A percentile compares a stretch with the other conserved stretches of the same genome.
These are phyloP conservation scores for Verticillium zaregamsianum DNA, from an alignment of 2,329 filamentous ascomycete genomes.

Conservation along the genomic window DNA sequence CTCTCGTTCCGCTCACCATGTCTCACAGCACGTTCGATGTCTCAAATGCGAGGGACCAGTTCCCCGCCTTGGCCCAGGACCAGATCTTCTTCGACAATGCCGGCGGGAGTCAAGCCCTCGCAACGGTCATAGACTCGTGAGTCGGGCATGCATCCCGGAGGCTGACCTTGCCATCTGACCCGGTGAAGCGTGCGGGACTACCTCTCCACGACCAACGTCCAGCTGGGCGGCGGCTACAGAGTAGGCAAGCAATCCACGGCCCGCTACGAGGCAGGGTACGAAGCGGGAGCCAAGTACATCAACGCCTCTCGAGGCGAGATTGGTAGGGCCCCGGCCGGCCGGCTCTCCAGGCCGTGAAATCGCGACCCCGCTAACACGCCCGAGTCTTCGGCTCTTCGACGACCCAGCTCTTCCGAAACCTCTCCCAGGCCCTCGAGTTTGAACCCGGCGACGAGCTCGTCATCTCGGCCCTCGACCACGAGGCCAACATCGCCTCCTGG, in stretches of 20 bases:
- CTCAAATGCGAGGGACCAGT: slow-evolving; percentile 50
- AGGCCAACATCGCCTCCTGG: slow-evolving; percentile 75
- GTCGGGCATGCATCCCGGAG: slow-evolving; percentile 17
- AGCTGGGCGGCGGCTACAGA: slow-evolving; percentile 68
- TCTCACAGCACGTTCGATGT: slow-evolving; percentile 35
- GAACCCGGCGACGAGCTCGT: slow-evolving; percentile 61
- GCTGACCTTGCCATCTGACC: too few relatives aligned
- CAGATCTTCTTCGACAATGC: slow-evolving; percentile 78
- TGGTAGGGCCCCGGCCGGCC: slow-evolving; percentile 29
- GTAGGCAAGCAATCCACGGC: slow-evolving; percentile 55
- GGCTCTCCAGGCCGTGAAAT: not conserved
- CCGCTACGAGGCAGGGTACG: slow-evolving; percentile 55
- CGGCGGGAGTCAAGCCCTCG: slow-evolving; percentile 68
- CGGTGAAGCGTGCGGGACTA: slow-evolving; percentile 57
- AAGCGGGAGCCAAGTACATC: slow-evolving; percentile 65
- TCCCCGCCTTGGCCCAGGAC: slow-evolving; percentile 62
- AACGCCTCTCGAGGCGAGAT: slow-evolving; percentile 65
- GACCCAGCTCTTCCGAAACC: slow-evolving; percentile 72
- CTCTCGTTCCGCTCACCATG: not conserved
- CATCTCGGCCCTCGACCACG: slow-evolving; percentile 69
- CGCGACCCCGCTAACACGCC: not conserved
- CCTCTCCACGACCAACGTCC: slow-evolving; percentile 65
- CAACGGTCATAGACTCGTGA: slow-evolving; percentile 62
- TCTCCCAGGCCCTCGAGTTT: slow-evolving; percentile 53
- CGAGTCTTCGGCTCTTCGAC: slow-evolving; percentile 69